Evolutionary conservation across 768 basidiomycete species (phyloP).

Genomic region (Rhodotorula sphaerocarpa): DNA sequence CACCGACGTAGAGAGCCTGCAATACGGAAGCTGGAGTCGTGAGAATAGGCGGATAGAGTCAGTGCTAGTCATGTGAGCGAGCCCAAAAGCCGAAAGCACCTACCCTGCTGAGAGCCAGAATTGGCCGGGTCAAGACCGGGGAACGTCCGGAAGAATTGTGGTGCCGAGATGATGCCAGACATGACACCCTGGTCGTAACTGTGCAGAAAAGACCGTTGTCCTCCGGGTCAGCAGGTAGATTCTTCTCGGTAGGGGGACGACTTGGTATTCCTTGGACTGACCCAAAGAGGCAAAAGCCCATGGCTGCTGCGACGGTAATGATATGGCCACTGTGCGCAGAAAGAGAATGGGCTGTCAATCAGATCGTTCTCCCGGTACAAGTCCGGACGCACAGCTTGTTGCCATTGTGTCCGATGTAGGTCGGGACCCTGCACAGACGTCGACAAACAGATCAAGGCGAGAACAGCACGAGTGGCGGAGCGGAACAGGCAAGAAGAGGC

Average conservation of each 20-base stretch:
- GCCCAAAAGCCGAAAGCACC: too few relatives aligned
- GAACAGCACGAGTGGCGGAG: too few relatives aligned
- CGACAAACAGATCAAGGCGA: too few relatives aligned
- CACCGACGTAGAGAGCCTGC: conserved; percentile 26
- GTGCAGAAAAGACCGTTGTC: conserved; percentile 44
- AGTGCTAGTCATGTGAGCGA: too few relatives aligned
- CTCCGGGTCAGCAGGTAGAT: not conserved
- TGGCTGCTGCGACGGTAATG: conserved; percentile 20
- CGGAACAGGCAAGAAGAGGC: too few relatives aligned
- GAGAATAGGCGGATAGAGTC: too few relatives aligned
- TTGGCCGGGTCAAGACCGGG: conserved; percentile 44
- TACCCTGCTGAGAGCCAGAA: too few relatives aligned
- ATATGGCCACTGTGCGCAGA: too few relatives aligned
- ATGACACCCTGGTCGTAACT: conserved; percentile 68
- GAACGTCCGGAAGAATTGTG: conserved; percentile 50
- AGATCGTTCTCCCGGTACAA: too few relatives aligned
- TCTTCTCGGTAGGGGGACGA: not conserved
- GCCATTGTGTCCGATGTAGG: conserved; percentile 1
- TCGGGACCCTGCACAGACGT: too few relatives aligned
- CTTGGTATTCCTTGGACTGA: not conserved
- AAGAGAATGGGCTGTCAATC: too few relatives aligned
- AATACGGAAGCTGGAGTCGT: conserved; percentile 13
- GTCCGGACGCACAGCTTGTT: too few relatives aligned
- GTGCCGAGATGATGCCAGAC: conserved; percentile 54
- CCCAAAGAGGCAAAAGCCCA: conserved; percentile 12